Percentiles rank a stretch among this genome's conserved stretches.
These are phyloP conservation scores for Tritrichomonas foetus DNA, from an alignment of 208 protist species.

Conservation along the genomic window DNA sequence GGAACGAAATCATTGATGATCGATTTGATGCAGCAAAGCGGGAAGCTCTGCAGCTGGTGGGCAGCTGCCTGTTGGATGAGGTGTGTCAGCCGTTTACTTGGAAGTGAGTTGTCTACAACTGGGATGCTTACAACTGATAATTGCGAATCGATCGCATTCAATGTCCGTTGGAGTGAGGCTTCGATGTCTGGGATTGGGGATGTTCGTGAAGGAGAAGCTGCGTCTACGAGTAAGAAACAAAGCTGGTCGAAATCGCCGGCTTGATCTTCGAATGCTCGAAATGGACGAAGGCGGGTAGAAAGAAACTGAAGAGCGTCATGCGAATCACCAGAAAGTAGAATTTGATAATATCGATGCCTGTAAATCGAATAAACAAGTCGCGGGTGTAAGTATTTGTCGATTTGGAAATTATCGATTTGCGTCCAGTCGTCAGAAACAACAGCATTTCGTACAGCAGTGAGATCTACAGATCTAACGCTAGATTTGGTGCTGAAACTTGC, in stretches of 20 bases:
- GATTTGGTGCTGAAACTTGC: not conserved
- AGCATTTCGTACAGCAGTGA: not conserved
- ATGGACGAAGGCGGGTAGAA: not conserved
- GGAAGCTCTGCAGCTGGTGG: not conserved
- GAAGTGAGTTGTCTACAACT: not conserved
- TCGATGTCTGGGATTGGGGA: not conserved
- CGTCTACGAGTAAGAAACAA: not conserved
- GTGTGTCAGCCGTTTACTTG: not conserved
- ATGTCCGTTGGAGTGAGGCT: not conserved
- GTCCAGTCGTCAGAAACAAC: not conserved
- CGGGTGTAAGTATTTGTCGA: not conserved
- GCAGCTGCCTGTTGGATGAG: not conserved
- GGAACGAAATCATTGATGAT: not conserved
- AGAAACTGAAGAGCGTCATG: slow-evolving; percentile 1
- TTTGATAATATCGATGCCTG: not conserved
- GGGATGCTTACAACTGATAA: no score
- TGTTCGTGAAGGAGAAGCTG: not conserved
- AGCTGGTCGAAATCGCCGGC: not conserved
- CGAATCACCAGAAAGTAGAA: not conserved
- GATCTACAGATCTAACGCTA: not conserved
- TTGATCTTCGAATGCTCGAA: slow-evolving; percentile 11
- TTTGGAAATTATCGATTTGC: not conserved
- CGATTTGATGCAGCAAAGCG: not conserved
- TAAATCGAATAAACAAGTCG: slow-evolving; percentile 20
- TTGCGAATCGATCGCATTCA: not conserved